Base-by-base conservation (phyloP, 768 basidiomycete species). In the Mycena kentingensis region DNA sequence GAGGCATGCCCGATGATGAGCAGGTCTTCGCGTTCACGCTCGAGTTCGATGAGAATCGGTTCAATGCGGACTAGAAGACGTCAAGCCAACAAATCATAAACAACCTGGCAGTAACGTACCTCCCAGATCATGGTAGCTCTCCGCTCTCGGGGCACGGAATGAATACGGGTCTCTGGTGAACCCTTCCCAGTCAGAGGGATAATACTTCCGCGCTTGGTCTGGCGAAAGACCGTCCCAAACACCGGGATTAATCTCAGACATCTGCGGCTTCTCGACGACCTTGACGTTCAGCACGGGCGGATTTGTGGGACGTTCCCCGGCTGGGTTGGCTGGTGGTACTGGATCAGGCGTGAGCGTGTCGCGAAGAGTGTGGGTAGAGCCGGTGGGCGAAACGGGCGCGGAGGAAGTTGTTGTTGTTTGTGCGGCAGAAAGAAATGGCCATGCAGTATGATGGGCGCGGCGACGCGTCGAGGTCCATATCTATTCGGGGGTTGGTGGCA, bases 181-280 rank as follows among this genome's bases (percentile, higher is more conserved):
- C 22, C 93, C 78, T 57, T 88, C 88, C 91, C 91, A 98, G 66
- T 99, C 97, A 48, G 87, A 89, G 0, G 96, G 91, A 67, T 95
- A 98, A 62, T 84, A 85, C 68, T 86, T 87, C 67, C 85, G 84
- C 18, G 93, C 94, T 64, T 96, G 87, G 58, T 92, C 90, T 1
- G 91, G 88, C 2, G 88, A 90, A 32, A 98, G 77, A 0, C 97
- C 97, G 67, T 98, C 97, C 94, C 95, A 97, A 16, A 98, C 85
- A 6, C 88, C 96, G 46, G 95, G 96, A 64, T 99, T 99, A 65
- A 98, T 97, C 74, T 99, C 97, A 46, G 86, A 78, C 95, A 98
- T 98, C 70, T 95, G 94, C 0, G 88, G 83, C 63, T 97, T 98
- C 73, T 99, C 93, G 39, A 94, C 81, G 26, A 98, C 92, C 66